Evolutionary conservation across 305 asterid species (phyloP), one percentile per base, ranked within the genome.

Genomic region (Fraxinus velutina): DNA sequence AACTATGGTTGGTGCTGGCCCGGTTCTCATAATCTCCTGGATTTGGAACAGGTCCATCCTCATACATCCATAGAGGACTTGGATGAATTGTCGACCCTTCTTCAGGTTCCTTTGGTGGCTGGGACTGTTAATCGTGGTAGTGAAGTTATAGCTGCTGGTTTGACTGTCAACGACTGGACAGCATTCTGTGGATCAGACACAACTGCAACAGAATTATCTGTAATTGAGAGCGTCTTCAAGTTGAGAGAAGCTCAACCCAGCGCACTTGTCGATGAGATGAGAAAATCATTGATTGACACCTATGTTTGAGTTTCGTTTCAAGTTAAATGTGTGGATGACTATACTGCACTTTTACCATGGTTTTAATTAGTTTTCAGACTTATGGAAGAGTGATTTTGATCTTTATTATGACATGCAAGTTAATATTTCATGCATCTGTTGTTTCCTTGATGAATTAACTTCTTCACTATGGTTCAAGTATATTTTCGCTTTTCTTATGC

Each of bases 171-270:
- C 70, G 97, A 95, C 87, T 95, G 98, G 98, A 90, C 97, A 0
- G 99, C 96, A 1, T 95, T 95, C 85, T 93, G 98, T 70, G 99
- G 98, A 21, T 90, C 98, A 1, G 98, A 92, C 84, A 95, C 99
- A 5, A 93, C 99, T 80, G 99, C 98, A 55, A 93, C 99, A 0
- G 99, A 95, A 89, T 76, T 93, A 79, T 90, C 97, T 1, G 97
- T 95, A 10, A 85, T 93, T 15, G 97, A 92, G 89, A 91, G 90
- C 1, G 97, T 93, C 24, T 95, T 95, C 90, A 93, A 92, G 93
- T 82, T 93, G 84, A 91, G 97, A 83, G 97, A 91, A 74, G 96
- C 93, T 82, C 93, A 90, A 80, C 98, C 99, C 2, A 88, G 92
- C 86, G 91, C 93, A 5, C 85, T 93, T 57, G 98, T 92, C 4